Evolutionary conservation across 495 filamentous ascomycete species (phyloP).

Genomic region (Elasticomyces elasticus): DNA sequence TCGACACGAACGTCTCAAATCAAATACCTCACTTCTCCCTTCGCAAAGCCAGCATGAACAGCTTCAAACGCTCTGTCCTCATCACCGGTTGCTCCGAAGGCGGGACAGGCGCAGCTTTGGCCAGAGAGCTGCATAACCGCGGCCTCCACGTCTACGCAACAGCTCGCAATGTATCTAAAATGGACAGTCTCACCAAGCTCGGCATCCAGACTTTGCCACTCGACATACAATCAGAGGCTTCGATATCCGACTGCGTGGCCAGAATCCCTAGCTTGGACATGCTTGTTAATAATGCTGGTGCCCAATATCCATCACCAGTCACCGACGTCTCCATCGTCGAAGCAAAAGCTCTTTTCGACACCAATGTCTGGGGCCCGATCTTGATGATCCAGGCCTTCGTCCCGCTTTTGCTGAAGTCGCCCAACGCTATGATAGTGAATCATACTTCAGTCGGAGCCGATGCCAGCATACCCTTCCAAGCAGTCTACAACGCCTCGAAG

Average conservation of each 20-base stretch:
- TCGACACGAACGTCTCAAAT: too few relatives aligned
- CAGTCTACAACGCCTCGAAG: constrained; percentile 30
- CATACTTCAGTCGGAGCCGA: constrained; percentile 9
- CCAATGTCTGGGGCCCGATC: constrained; percentile 21
- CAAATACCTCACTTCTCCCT: too few relatives aligned
- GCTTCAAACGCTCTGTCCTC: too few relatives aligned
- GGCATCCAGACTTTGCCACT: constrained; percentile 42
- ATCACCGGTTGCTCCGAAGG: constrained; percentile 29
- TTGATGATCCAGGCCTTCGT: constrained; percentile 19
- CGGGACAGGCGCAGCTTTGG: constrained; percentile 48
- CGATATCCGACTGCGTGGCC: constrained; percentile 17
- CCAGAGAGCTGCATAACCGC: constrained; percentile 37
- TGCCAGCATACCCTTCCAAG: constrained; percentile 7
- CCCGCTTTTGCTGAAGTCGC: constrained; percentile 13
- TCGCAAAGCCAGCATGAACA: too few relatives aligned
- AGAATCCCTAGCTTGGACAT: constrained; percentile 37
- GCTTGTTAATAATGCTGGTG: constrained; percentile 21
- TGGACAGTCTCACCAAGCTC: constrained; percentile 29
- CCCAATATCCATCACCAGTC: constrained; percentile 6
- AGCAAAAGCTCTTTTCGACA: constrained; percentile 18
- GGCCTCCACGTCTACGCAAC: constrained; percentile 50
- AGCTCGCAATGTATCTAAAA: constrained; percentile 37
- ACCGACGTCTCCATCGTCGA: constrained; percentile 10
- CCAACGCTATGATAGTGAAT: constrained; percentile 16
- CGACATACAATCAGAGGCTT: constrained; percentile 33